A percentile compares a stretch with the other conserved stretches of the same genome.
These are phyloP conservation scores for Wickerhamomyces subpelliculosus DNA, from an alignment of 805 yeast genomes.

Conservation along the genomic window DNA sequence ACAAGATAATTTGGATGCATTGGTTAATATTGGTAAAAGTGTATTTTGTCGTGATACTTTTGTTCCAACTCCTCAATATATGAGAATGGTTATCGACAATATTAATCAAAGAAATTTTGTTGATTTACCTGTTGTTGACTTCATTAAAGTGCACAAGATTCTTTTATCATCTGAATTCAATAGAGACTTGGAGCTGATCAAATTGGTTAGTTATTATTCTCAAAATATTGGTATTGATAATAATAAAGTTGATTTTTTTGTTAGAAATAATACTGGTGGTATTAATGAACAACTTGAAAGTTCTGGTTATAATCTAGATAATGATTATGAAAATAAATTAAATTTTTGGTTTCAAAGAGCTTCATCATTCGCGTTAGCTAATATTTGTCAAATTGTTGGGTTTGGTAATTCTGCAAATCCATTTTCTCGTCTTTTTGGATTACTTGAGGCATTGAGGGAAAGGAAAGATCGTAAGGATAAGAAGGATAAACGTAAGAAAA, in stretches of 20 bases:
- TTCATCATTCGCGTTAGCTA: conserved; percentile 52
- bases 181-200: conserved; percentile 37
- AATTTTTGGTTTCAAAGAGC: conserved; percentile 76
- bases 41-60: conserved; percentile 78
- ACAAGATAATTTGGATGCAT: conserved; percentile 60
- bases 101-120: conserved; percentile 51
- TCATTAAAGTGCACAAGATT: conserved; percentile 21
- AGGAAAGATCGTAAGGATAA: conserved; percentile 67
- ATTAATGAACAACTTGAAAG: conserved; percentile 23
- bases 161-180: conserved; percentile 15
- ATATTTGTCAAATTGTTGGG: conserved; percentile 2
- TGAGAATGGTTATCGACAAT: conserved; percentile 72
- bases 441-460: conserved; percentile 67
- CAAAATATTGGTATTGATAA: conserved; percentile 63
- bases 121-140: conserved; percentile 26
- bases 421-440: conserved; percentile 64
- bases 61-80: conserved; percentile 74
- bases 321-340: conserved; percentile 25
- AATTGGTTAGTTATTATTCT: conserved; percentile 58
- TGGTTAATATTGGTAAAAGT: conserved; percentile 72
- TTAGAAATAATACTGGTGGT: conserved; percentile 33
- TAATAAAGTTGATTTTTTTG: conserved; percentile 56
- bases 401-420: conserved; percentile 54
- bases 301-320: conserved; percentile 4
- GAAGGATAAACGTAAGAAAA: conserved; percentile 34